A percentile compares a stretch with the other conserved stretches of the same genome.
phyloP scores from a whole-genome alignment of 176 grass and related monocot species.

The Aegilops bicornis region DNA sequence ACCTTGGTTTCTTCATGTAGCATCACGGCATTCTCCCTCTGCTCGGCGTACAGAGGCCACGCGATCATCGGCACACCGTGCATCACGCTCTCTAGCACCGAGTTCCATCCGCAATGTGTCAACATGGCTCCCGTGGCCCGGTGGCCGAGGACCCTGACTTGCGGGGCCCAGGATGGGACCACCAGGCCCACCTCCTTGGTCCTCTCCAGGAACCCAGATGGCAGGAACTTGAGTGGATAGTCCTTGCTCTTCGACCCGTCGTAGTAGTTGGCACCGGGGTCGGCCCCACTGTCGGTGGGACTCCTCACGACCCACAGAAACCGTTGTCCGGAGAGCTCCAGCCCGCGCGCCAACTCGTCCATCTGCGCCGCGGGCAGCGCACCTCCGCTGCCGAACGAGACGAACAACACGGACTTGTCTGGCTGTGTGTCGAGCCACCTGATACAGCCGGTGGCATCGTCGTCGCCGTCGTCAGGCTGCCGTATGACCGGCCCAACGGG shows the following conservation, averaged over 20 bases:
- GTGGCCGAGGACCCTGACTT: slow-evolving; percentile 31
- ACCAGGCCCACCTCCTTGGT: slow-evolving; percentile 12
- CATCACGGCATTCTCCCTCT: slow-evolving; percentile 45
- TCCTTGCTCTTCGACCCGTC: not conserved
- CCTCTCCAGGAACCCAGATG: slow-evolving; percentile 11
- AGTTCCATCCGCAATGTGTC: slow-evolving; percentile 65
- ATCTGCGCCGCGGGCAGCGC: slow-evolving; percentile 9
- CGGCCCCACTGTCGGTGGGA: not conserved
- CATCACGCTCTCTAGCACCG: slow-evolving; percentile 16
- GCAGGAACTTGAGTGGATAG: slow-evolving; percentile 17
- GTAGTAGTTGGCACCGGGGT: slow-evolving; percentile 22
- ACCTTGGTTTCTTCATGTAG: slow-evolving; percentile 1
- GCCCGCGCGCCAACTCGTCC: slow-evolving; percentile 40
- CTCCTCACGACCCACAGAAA: slow-evolving; percentile 49
- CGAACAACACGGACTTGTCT: slow-evolving; percentile 35
- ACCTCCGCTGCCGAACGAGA: slow-evolving; percentile 50
- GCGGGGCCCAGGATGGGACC: slow-evolving; percentile 41
- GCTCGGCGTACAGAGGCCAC: slow-evolving; percentile 55
- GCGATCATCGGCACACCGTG: slow-evolving; percentile 41
- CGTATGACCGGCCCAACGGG: slow-evolving; percentile 37
- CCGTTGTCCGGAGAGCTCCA: slow-evolving; percentile 30
- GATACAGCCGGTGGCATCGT: slow-evolving; percentile 19
- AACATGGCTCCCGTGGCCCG: slow-evolving; percentile 31
- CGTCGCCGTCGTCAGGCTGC: not conserved
- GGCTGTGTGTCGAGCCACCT: slow-evolving; percentile 49